Evolutionary conservation across 306 rosid species (phyloP), one percentile per base, ranked within the genome.

Genomic region (Betula pendula): DNA sequence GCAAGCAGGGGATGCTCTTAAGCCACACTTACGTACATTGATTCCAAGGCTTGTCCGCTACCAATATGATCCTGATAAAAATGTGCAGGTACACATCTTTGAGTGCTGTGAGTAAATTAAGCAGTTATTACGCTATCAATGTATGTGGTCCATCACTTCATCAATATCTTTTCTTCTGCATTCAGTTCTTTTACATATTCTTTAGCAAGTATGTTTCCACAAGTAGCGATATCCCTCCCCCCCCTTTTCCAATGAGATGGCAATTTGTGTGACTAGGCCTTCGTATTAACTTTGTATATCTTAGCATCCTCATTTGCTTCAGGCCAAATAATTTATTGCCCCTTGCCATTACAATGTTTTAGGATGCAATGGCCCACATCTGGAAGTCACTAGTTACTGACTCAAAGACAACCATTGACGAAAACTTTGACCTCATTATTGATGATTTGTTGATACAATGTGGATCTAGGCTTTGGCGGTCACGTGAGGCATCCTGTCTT

Each of bases 301-400:
- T 70, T 78, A 55, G 42, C 47, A 68, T 81, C 82, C 55, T 68
- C 27, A 70, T 47, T 73, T 74, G 71, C 49, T 49, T 68, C 51
- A 43, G 50, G 20, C 20, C 67, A 60, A 60, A 3, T 1, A 14
- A 27, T 60, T 45, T 83, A 59, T 76, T 74, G 11, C 53, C 38
- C 8, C 49, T 43, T 83, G 75, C 73, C 73, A n/a, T 38, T 80
- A 67, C 60, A 73, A 75, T 84, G 71, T 77, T 65, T 63, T 75
- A 95, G 98, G 98, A 95, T 89, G 92, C 98, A 72, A 95, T 95
- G 98, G 75, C 95, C 80, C 97, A 89, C 78, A 95, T 95, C 82
- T 95, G 98, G 98, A 95, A 95, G 88, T 88, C 98, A 66, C 89
- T 95, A 29, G 98, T 92, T 80, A 92, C 88, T 14, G 97, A 95